Base-by-base conservation (phyloP, 2,329 filamentous ascomycete genomes). In the Trichoderma sp. region DNA sequence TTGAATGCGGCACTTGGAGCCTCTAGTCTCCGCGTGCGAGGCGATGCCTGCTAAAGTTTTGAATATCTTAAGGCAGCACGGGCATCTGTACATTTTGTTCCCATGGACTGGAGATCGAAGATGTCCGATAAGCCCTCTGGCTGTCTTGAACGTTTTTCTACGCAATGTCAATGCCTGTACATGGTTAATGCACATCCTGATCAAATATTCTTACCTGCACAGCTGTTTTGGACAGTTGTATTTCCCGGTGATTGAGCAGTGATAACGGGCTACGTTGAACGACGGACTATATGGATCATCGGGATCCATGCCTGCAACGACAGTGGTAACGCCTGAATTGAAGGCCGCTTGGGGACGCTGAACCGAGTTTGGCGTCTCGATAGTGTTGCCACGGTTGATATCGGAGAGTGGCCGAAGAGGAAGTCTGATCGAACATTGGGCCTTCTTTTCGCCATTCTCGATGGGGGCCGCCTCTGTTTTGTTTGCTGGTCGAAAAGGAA, bases 181-280 rank as follows among this genome's bases (percentile, higher is more conserved):
- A 6, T 22, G 27, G 12, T 22, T 37, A 22, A 22, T 12, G 10
- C 12, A 12, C 7, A 32, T 5, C 22, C 3, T 19, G 37, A 57
- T 3, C 13, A 13, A 4, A 13, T 27, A 9, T 13, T 76, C 80
- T 79, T 78, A 86, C 82, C 78, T 76, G 82, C 88, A 90, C 3
- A 74, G 71, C 1, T 71, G 70, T 66, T 84, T 81, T 0, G 87
- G 88, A 65, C 88, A 90, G 64, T 76, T 79, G 77, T 82, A 90
- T 58, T 78, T 80, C 54, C 77, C 74, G 1, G 80, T 77, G 34
- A 81, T 75, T 0, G 75, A 63, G 48, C 83, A 77, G 66, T 74
- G 82, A 78, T 87, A 89, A 6, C 77, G 76, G 2, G 79, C 76
- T 1, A 80, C 75, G 50, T 84, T 80, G 76, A 86, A 89, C 10